phyloP scores from a whole-genome alignment of 768 basidiomycete species.

The Candolleomyces efflorescens region DNA sequence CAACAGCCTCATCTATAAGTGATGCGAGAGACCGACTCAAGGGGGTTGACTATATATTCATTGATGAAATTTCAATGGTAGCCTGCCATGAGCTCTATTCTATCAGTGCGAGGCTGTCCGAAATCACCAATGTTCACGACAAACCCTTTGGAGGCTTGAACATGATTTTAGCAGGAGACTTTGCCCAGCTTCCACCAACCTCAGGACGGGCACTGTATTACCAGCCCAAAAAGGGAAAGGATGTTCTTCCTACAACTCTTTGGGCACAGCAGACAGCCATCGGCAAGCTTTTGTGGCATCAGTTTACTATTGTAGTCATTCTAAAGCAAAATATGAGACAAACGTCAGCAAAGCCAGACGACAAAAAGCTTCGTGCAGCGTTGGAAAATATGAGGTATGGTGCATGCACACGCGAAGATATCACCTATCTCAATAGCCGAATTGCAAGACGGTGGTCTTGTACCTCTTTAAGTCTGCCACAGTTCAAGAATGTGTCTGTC shows the following conservation, averaged over 20 bases:
- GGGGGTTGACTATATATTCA: constrained; percentile 3
- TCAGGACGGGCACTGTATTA: constrained; percentile 13
- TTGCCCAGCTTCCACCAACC: constrained; percentile 38
- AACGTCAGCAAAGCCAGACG: constrained; percentile 3
- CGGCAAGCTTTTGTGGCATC: constrained; percentile 31
- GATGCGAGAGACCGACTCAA: constrained; percentile 15
- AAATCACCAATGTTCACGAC: constrained; percentile 15
- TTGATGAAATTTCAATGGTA: constrained; percentile 44
- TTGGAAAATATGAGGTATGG: too few relatives aligned
- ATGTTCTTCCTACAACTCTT: neutral
- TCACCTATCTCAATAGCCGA: too few relatives aligned
- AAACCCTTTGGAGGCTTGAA: constrained; percentile 32
- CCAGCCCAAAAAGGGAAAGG: neutral
- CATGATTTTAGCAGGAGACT: constrained; percentile 43
- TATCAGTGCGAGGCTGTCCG: constrained; percentile 21
- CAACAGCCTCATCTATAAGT: neutral
- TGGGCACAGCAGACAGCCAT: constrained; percentile 16
- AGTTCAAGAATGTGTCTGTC: too few relatives aligned
- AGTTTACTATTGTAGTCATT: constrained; percentile 28
- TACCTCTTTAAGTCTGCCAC: too few relatives aligned
- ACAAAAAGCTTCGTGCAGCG: too few relatives aligned
- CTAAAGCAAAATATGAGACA: constrained; percentile 34
- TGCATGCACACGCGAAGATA: too few relatives aligned
- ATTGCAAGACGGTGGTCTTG: too few relatives aligned
- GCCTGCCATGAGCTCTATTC: constrained; percentile 26